These are phyloP conservation scores for Rhizoclosmatium sp. DNA, from an alignment of 192 early-diverging fungal genomes.

Conservation along the genomic window DNA sequence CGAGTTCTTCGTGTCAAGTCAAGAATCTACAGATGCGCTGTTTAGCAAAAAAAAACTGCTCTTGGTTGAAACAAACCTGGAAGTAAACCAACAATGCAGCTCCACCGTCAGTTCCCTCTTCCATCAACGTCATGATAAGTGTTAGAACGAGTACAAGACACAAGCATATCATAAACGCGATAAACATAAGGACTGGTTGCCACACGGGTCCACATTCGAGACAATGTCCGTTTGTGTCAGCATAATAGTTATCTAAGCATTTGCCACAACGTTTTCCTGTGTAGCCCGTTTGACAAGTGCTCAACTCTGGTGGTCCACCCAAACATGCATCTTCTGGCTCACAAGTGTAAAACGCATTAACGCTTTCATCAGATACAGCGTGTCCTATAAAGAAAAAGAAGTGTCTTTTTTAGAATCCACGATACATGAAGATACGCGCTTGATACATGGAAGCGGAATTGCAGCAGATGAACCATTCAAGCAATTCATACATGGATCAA, in stretches of 20 bases:
- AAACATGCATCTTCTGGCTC: slow-evolving; percentile 14
- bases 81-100: slow-evolving; percentile 1
- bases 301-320: neutral
- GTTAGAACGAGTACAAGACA: neutral
- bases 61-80: slow-evolving; percentile 3
- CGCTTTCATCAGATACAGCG: neutral
- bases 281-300: neutral
- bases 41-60: neutral
- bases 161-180: slow-evolving; percentile 8
- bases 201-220: neutral
- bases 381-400: too few species aligned
- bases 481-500: neutral
- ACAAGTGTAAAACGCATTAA: slow-evolving; percentile 1
- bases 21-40: neutral
- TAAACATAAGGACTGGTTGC: neutral
- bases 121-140: slow-evolving; percentile 12
- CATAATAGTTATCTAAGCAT: neutral
- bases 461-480: neutral
- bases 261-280: neutral
- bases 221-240: neutral
- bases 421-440: neutral
- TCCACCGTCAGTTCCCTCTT: slow-evolving; percentile 8
- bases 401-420: too few species aligned
- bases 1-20: neutral
- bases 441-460: neutral